These are phyloP conservation scores for Aspergillus fumigatus DNA, from an alignment of 2,329 filamentous ascomycete genomes.

Conservation along the genomic window DNA sequence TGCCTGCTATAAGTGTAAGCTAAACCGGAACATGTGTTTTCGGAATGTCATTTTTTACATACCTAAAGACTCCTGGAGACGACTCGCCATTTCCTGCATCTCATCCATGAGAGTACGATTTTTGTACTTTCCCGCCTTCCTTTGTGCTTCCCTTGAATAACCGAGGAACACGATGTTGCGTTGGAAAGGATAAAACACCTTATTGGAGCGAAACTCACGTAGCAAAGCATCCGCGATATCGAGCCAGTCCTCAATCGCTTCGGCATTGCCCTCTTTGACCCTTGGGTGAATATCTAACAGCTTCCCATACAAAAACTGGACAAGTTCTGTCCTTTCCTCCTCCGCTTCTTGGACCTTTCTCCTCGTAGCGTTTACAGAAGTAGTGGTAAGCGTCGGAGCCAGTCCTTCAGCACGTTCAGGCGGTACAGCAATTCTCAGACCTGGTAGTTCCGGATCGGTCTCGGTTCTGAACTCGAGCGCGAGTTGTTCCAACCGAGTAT, in stretches of 20 bases:
- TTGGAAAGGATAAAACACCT: conserved; percentile 55
- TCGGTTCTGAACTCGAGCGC: conserved; percentile 35
- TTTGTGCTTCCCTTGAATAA: conserved; percentile 40
- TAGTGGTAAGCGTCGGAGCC: conserved; percentile 14
- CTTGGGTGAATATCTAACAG: conserved; percentile 45
- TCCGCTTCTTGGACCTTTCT: conserved; percentile 27
- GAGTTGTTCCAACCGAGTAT: conserved; percentile 38
- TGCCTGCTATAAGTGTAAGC: conserved; percentile 18
- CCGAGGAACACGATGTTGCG: conserved; percentile 49
- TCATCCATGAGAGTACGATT: conserved; percentile 37
- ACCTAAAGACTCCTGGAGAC: conserved; percentile 42
- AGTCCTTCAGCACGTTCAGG: conserved; percentile 7
- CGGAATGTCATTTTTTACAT: not conserved
- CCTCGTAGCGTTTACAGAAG: conserved; percentile 11
- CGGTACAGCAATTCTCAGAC: conserved; percentile 17
- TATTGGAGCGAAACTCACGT: conserved; percentile 57
- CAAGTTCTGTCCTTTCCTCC: conserved; percentile 37
- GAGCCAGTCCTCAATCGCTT: conserved; percentile 53
- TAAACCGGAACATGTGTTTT: not conserved
- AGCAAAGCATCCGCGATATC: conserved; percentile 56
- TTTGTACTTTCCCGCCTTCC: conserved; percentile 33
- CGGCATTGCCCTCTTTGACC: conserved; percentile 47
- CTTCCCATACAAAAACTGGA: conserved; percentile 43
- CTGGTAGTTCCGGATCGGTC: conserved; percentile 5
- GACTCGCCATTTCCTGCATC: conserved; percentile 41